Conservation (phyloP, 306 rosid species). For the Macrotyloma uniflorum region DNA sequence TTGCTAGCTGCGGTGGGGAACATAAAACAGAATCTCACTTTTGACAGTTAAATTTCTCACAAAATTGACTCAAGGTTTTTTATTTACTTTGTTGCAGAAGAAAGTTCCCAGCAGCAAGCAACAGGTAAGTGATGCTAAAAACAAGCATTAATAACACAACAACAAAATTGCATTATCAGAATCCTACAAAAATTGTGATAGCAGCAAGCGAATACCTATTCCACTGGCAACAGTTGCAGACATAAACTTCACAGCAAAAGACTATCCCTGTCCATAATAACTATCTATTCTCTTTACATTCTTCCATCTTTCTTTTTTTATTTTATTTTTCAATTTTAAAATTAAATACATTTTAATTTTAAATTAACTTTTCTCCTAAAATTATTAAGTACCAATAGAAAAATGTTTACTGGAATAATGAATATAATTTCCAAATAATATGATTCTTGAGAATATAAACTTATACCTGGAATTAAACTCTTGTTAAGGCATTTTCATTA, state of each 20-base stretch:
- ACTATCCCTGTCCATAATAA: too few relatives aligned
- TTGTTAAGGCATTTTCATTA: too few relatives aligned
- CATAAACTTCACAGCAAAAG: background rate
- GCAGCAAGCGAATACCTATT: background rate
- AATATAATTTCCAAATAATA: too few relatives aligned
- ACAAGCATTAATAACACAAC: background rate
- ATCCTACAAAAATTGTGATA: background rate
- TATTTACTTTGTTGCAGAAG: background rate
- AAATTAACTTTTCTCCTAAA: too few relatives aligned
- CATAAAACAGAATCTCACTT: background rate
- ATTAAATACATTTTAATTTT: too few relatives aligned
- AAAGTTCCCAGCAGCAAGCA: background rate
- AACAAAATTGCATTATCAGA: background rate
- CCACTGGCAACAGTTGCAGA: background rate
- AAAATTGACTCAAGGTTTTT: background rate
- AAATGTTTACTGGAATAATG: too few relatives aligned
- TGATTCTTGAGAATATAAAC: too few relatives aligned
- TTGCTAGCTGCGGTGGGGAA: background rate
- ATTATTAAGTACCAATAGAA: too few relatives aligned
- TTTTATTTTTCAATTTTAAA: too few relatives aligned
- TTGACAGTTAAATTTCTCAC: background rate
- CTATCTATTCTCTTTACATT: too few relatives aligned
- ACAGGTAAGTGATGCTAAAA: background rate
- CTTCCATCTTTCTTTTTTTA: too few relatives aligned
- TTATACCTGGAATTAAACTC: too few relatives aligned